Evolutionary conservation across 2,329 filamentous ascomycete genomes (phyloP), one percentile per base, ranked within the genome.

Genomic region (Nothomitra cinnamomea): DNA sequence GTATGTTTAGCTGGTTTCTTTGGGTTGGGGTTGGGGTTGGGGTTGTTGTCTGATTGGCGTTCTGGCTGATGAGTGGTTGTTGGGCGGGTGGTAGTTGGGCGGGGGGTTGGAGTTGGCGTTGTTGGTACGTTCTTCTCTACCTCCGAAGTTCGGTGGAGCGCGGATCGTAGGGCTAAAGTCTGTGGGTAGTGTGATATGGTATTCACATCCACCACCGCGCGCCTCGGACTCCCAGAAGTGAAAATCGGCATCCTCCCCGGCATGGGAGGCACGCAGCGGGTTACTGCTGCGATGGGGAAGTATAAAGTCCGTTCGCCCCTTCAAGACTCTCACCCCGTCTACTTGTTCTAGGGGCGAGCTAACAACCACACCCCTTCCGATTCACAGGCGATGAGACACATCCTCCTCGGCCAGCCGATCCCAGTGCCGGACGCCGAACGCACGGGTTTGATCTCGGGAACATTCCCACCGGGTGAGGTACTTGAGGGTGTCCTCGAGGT

Each of bases 401-500:
- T 32, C 10, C 28, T 32, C 28, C 28, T 32, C 10, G 28, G 28
- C 10, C 28, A 5, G 5, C 28, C 28, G 10, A 32, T 59, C 13
- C 58, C 56, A 10, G 60, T 57, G 1, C 52, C 54, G 12, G 59
- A 62, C 35, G 25, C 61, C 12, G 41, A 52, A 8, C 40, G 42
- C 2, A 42, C 55, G 2, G 60, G 61, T 4, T 40, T 61, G 8
- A 54, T 60, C 13, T 53, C 49, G 13, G 10, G 42, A 13, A 38
- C 28, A 50, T 59, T 56, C 55, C 25, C 36, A 40, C 38, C 40
- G 5, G 42, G 21, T 2, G 52, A 70, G 60, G 71, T 71, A 25
- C 73, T 73, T 70, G 69, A 72, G 51, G 60, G 66, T 15, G 69
- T 73, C 41, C 64, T 73, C 21, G 60, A 65, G 3, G 66, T 68